These are phyloP conservation scores for Handroanthus guayacan DNA, from an alignment of 257 asterid genomes.

Conservation along the genomic window DNA sequence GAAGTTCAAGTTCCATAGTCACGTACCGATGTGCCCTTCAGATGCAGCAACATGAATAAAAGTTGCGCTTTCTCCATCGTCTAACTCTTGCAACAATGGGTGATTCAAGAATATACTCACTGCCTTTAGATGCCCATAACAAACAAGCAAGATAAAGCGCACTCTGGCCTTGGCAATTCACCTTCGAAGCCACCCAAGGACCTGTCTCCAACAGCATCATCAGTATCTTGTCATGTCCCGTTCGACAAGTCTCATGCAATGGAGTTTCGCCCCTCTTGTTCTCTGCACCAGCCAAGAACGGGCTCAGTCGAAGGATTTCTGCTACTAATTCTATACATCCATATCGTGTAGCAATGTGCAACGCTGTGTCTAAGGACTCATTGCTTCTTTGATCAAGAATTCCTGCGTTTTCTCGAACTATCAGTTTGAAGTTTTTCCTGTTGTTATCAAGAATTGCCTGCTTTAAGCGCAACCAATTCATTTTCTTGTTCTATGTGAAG, in stretches of 20 bases:
- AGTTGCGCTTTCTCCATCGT: background rate
- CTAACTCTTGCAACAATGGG: background rate
- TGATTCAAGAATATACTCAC: background rate
- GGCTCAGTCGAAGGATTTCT: background rate
- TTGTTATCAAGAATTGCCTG: background rate
- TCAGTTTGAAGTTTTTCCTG: too few species aligned
- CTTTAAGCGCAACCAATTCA: background rate
- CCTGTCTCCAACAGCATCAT: background rate
- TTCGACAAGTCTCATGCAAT: background rate
- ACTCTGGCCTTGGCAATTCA: background rate
- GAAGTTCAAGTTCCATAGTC: too few species aligned
- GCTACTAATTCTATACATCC: background rate
- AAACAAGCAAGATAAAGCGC: background rate
- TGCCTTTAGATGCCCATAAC: background rate
- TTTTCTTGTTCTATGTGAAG: background rate
- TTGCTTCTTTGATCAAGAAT: background rate
- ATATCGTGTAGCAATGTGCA: background rate
- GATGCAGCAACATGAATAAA: background rate
- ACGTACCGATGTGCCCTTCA: background rate
- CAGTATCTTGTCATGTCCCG: background rate
- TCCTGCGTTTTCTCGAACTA: background rate
- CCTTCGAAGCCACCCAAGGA: background rate
- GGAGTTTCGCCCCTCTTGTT: background rate
- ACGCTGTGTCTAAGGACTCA: background rate
- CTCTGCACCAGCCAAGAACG: background rate